Percentiles rank a stretch among this genome's conserved stretches.
phyloP scores from a whole-genome alignment of 2,329 filamentous ascomycete species.

The Daldinia sp. region DNA sequence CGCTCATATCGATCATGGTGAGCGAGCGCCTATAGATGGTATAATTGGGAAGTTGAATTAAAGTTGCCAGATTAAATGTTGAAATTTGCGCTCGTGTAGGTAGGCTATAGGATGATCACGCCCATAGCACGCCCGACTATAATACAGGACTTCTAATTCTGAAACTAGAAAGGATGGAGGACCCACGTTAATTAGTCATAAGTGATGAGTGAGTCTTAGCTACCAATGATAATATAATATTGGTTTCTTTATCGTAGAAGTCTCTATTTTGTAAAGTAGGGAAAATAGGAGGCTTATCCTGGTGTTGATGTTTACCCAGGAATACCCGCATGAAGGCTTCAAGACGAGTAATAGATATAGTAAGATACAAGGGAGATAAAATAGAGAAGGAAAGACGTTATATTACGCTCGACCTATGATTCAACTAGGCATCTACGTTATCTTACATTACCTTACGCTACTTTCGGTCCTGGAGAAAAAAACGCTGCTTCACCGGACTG shows the following conservation, averaged over 20 bases:
- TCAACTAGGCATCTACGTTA: too few relatives aligned
- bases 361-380: background rate
- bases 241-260: conserved; percentile 8
- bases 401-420: conserved; percentile 7
- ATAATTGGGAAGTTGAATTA: conserved; percentile 20
- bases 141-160: conserved; percentile 2
- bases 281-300: background rate
- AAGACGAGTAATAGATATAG: conserved; percentile 20
- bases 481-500: background rate
- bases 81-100: conserved; percentile 17
- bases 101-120: conserved; percentile 10
- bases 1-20: conserved; percentile 27
- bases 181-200: background rate
- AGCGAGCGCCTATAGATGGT: conserved; percentile 4
- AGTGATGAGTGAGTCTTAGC: conserved; percentile 14
- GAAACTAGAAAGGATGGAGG: conserved; percentile 7
- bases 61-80: conserved; percentile 26
- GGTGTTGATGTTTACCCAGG: conserved; percentile 1
- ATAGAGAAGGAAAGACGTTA: conserved; percentile 5
- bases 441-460: too few relatives aligned
- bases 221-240: background rate
- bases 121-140: conserved; percentile 18
- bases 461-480: conserved; percentile 30
- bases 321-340: background rate
- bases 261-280: conserved; percentile 10